Percentiles rank a stretch among this genome's conserved stretches.
These are phyloP conservation scores for Ogataea henricii DNA, from an alignment of 805 yeast genomes.

Conservation along the genomic window DNA sequence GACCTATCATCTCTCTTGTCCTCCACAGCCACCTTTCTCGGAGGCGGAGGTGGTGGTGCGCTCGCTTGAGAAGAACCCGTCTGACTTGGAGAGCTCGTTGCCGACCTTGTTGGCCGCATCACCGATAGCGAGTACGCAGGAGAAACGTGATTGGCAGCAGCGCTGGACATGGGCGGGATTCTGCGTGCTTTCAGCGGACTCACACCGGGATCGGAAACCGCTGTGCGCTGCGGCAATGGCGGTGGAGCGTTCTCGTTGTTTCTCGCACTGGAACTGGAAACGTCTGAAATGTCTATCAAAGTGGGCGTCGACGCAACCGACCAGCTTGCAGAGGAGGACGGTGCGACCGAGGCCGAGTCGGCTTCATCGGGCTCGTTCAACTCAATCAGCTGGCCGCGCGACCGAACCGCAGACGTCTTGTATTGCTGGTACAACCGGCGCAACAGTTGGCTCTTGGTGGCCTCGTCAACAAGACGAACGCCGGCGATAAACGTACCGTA, in stretches of 20 bases:
- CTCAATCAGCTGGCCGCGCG: slow-evolving; percentile 28
- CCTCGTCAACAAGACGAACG: slow-evolving; percentile 71
- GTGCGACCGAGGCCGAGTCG: slow-evolving; percentile 10
- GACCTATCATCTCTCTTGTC: background rate
- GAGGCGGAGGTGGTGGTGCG: slow-evolving; percentile 35
- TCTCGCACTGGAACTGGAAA: no score
- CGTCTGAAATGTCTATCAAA: slow-evolving; percentile 27
- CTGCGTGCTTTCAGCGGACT: slow-evolving; percentile 21
- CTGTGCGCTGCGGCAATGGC: slow-evolving; percentile 18
- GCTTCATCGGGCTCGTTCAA: slow-evolving; percentile 30
- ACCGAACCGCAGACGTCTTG: slow-evolving; percentile 35
- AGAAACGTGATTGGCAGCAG: slow-evolving; percentile 12
- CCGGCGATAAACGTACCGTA: slow-evolving; percentile 71
- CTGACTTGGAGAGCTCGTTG: slow-evolving; percentile 37
- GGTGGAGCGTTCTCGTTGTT: slow-evolving; percentile 17
- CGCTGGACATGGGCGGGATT: slow-evolving; percentile 28
- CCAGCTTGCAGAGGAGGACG: slow-evolving; percentile 18
- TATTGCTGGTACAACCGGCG: slow-evolving; percentile 61
- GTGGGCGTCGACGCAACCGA: slow-evolving; percentile 22
- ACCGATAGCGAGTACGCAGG: slow-evolving; percentile 23
- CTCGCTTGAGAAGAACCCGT: slow-evolving; percentile 39
- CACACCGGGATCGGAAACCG: slow-evolving; percentile 16
- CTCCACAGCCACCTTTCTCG: slow-evolving; percentile 18
- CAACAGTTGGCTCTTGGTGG: slow-evolving; percentile 53
- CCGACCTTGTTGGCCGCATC: slow-evolving; percentile 35